Percentiles rank a stretch among this genome's conserved stretches.
Evolutionary conservation across 306 rosid genomes (phyloP).

Genomic region (Mucuna pruriens): DNA sequence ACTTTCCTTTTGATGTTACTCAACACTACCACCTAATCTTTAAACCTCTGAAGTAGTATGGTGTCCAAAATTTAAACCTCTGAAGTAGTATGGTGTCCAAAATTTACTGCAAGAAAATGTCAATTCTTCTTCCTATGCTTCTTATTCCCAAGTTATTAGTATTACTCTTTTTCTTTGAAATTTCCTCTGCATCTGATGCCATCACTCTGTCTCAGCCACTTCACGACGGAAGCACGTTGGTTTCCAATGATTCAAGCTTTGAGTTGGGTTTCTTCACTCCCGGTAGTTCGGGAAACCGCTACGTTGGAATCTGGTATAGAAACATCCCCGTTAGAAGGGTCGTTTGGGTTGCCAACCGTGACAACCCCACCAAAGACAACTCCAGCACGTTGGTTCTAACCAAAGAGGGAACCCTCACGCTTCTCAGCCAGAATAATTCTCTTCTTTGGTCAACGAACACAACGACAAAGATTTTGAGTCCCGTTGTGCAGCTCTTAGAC

Average conservation of each 20-base stretch:
- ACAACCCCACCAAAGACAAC: constrained; percentile 31
- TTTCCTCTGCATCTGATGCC: not conserved
- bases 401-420: constrained; percentile 4
- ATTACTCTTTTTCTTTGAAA: not conserved
- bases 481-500: constrained; percentile 40
- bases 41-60: no score
- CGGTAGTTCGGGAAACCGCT: constrained; percentile 16
- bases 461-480: not conserved
- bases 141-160: not conserved
- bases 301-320: constrained; percentile 33
- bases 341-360: constrained; percentile 37
- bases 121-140: not conserved
- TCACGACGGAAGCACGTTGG: constrained; percentile 23
- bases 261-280: constrained; percentile 26
- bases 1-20: no score
- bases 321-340: not conserved
- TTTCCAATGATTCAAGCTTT: constrained; percentile 28
- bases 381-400: not conserved
- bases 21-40: no score
- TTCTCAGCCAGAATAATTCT: constrained; percentile 6
- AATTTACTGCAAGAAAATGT: not conserved
- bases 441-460: constrained; percentile 31
- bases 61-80: no score
- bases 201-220: not conserved
- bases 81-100: no score